Evolutionary conservation across 208 protist genomes (phyloP).

Genomic region (Leishmania turanica): DNA sequence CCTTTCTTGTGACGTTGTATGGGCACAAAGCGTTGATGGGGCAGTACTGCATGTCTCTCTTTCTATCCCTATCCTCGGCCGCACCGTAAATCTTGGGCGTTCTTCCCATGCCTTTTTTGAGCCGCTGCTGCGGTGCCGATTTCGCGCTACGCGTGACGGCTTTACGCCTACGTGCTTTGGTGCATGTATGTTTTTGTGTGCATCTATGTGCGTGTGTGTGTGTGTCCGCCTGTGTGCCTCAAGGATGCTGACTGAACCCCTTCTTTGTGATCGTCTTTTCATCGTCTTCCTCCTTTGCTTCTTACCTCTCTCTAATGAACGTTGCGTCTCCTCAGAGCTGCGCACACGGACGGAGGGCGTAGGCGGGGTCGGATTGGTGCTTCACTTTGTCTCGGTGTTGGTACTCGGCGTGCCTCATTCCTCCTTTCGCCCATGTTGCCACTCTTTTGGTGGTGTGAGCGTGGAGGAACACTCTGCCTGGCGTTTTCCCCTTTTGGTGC

Average conservation of each 20-base stretch:
- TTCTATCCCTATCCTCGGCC: too few species aligned
- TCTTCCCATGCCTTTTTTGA: not conserved
- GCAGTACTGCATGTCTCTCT: not conserved
- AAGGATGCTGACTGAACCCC: not conserved
- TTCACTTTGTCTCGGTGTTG: not conserved
- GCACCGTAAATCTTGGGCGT: not conserved
- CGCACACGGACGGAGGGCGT: not conserved
- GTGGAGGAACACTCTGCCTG: not conserved
- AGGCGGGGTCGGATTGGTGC: not conserved
- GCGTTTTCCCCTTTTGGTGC: not conserved
- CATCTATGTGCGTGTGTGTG: not conserved
- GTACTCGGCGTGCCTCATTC: not conserved
- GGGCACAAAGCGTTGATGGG: not conserved
- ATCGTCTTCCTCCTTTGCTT: not conserved
- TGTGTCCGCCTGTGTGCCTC: not conserved
- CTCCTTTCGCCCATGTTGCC: not conserved
- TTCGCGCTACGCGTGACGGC: not conserved
- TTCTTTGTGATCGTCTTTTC: not conserved
- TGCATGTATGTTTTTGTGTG: not conserved
- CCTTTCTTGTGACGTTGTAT: not conserved
- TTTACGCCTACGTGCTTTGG: not conserved
- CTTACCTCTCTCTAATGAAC: not conserved
- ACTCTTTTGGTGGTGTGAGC: too few species aligned
- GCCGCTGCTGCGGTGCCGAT: not conserved
- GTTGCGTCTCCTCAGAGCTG: not conserved